Evolutionary conservation across 768 basidiomycete genomes (phyloP).

Genomic region (Udeniomyces megalosporus): DNA sequence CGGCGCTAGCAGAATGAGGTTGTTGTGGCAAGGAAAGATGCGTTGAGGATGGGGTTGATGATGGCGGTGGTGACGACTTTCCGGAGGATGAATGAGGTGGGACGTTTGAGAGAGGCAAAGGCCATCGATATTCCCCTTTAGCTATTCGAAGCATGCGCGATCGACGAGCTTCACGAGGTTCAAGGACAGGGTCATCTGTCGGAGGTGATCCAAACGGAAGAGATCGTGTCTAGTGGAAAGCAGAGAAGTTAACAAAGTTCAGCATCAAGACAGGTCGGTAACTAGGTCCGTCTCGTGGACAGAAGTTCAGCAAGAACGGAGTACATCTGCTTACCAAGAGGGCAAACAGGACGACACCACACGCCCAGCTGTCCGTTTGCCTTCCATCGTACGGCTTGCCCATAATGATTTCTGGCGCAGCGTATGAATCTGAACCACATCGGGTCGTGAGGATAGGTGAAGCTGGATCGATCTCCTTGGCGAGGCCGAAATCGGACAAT

Average conservation of each 20-base stretch:
- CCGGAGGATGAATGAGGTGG: neutral
- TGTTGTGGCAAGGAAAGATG: neutral
- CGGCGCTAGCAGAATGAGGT: too few relatives aligned
- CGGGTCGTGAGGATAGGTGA: conserved; percentile 54
- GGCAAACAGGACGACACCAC: conserved; percentile 72
- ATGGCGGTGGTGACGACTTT: neutral
- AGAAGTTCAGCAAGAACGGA: too few relatives aligned
- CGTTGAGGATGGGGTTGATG: neutral
- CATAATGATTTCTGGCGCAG: conserved; percentile 59
- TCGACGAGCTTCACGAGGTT: conserved; percentile 17
- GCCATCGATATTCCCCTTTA: conserved; percentile 63
- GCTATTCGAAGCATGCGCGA: conserved; percentile 57
- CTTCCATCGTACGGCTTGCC: conserved; percentile 59
- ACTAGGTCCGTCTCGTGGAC: too few relatives aligned
- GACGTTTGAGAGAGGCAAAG: conserved; percentile 21
- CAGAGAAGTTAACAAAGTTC: neutral
- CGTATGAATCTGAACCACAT: conserved; percentile 78
- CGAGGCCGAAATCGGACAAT: conserved; percentile 77
- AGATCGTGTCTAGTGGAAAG: conserved; percentile 33
- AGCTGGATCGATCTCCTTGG: conserved; percentile 47
- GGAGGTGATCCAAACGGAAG: conserved; percentile 47
- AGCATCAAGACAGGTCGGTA: neutral
- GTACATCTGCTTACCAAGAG: conserved; percentile 32
- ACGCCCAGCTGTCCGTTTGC: conserved; percentile 76
- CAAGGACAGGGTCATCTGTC: conserved; percentile 9